Percentiles rank a stretch among this genome's conserved stretches.
Conservation (phyloP, 2,329 filamentous ascomycete genomes). For the Aspergillus pseudoviridinutans region DNA sequence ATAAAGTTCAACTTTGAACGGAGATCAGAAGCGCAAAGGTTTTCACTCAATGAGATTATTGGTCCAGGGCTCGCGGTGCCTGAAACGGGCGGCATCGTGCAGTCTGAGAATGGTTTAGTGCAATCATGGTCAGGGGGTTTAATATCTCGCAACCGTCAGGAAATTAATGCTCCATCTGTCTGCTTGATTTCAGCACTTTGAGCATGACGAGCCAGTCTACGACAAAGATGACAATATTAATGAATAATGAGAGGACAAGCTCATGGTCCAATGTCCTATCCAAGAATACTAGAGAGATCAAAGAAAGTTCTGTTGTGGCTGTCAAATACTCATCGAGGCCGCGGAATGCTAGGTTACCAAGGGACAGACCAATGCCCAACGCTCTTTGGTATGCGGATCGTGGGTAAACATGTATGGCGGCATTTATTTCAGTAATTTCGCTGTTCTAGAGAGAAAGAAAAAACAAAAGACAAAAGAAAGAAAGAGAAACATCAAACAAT, state of each 20-base stretch:
- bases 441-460: background rate
- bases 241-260: background rate
- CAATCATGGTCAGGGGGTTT: background rate
- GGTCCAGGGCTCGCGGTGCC: slow-evolving; percentile 1
- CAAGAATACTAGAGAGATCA: background rate
- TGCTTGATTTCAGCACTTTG: background rate
- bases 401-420: background rate
- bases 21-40: background rate
- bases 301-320: background rate
- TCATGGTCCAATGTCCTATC: background rate
- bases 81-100: slow-evolving; percentile 9
- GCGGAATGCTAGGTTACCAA: background rate
- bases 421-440: no score
- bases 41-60: background rate
- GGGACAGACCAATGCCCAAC: background rate
- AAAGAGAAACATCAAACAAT: background rate
- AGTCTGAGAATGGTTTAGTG: slow-evolving; percentile 2
- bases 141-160: background rate
- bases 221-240: background rate
- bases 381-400: background rate
- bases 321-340: background rate
- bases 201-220: background rate
- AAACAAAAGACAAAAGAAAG: no score
- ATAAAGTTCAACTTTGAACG: background rate
- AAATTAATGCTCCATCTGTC: background rate